Evolutionary conservation across 495 filamentous ascomycete species (phyloP).

Genomic region (Daldinia caldariorum): DNA sequence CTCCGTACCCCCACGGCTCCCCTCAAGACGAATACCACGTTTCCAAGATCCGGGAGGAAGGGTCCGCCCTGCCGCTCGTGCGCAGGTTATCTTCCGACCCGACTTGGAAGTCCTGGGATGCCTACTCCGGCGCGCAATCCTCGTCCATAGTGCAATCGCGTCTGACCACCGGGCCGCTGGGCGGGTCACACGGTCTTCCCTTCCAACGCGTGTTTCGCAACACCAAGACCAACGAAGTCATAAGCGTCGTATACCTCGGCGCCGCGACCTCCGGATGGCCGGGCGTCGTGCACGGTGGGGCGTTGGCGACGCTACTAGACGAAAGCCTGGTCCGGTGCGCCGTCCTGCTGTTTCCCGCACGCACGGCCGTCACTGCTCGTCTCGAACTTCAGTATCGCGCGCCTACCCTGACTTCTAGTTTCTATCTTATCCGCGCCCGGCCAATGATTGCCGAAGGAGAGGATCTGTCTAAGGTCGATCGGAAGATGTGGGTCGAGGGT

Average conservation of each 20-base stretch:
- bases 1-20: conserved; percentile 46
- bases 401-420: conserved; percentile 65
- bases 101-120: conserved; percentile 63
- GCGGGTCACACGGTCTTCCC: conserved; percentile 56
- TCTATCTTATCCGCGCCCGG: conserved; percentile 70
- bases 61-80: conserved; percentile 62
- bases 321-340: conserved; percentile 69
- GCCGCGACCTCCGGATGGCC: conserved; percentile 74
- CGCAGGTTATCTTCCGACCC: conserved; percentile 62
- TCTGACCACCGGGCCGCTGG: conserved; percentile 57
- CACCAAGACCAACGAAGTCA: conserved; percentile 51
- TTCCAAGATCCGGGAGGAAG: conserved; percentile 47
- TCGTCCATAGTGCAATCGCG: conserved; percentile 39
- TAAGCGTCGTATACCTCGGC: conserved; percentile 71
- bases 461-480: conserved; percentile 62
- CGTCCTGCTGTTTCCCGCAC: conserved; percentile 53
- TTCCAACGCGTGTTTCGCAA: conserved; percentile 62
- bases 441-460: conserved; percentile 50
- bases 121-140: conserved; percentile 61
- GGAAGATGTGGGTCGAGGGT: conserved; percentile 69
- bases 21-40: conserved; percentile 47
- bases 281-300: conserved; percentile 79
- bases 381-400: conserved; percentile 71
- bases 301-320: conserved; percentile 75
- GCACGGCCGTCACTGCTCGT: conserved; percentile 69